These are phyloP conservation scores for Cochlearia excelsa DNA, from an alignment of 345 rosid genomes.

Conservation along the genomic window DNA sequence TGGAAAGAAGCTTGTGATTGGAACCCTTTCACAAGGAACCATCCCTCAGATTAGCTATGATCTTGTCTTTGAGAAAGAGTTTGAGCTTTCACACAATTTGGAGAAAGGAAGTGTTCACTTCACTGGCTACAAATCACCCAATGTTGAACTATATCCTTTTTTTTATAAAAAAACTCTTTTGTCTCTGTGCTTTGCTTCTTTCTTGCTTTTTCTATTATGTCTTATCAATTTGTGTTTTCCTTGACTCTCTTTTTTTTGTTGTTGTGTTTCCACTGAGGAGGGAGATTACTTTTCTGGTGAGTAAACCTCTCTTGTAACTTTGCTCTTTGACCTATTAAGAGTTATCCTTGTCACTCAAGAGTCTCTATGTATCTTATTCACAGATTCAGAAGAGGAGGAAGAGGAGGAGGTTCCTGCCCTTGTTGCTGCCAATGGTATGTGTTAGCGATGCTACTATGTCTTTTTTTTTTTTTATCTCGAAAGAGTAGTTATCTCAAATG, in stretches of 20 bases:
- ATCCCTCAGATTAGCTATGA: constrained; percentile 63
- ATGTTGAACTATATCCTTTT: constrained; percentile 10
- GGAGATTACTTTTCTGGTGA: constrained; percentile 22
- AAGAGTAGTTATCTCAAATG: background rate
- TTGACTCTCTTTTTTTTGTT: background rate
- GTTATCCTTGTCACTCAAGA: background rate
- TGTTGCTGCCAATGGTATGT: constrained; percentile 26
- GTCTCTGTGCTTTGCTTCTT: background rate
- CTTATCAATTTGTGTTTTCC: background rate
- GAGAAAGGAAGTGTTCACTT: constrained; percentile 55
- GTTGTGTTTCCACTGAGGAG: background rate
- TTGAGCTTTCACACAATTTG: constrained; percentile 70
- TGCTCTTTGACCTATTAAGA: background rate
- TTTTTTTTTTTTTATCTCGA: background rate
- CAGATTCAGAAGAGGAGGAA: constrained; percentile 41
- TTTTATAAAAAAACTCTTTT: background rate
- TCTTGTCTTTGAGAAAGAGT: constrained; percentile 67
- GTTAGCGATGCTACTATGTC: background rate
- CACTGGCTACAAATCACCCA: constrained; percentile 55
- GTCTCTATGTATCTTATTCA: background rate
- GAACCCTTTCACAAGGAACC: constrained; percentile 47
- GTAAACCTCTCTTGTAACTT: background rate
- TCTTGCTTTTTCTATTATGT: background rate
- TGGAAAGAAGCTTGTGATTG: constrained; percentile 53
- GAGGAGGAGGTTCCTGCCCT: constrained; percentile 35